Evolutionary conservation across 2,329 filamentous ascomycete species (phyloP).

Genomic region (Arthrinium puccinioides): DNA sequence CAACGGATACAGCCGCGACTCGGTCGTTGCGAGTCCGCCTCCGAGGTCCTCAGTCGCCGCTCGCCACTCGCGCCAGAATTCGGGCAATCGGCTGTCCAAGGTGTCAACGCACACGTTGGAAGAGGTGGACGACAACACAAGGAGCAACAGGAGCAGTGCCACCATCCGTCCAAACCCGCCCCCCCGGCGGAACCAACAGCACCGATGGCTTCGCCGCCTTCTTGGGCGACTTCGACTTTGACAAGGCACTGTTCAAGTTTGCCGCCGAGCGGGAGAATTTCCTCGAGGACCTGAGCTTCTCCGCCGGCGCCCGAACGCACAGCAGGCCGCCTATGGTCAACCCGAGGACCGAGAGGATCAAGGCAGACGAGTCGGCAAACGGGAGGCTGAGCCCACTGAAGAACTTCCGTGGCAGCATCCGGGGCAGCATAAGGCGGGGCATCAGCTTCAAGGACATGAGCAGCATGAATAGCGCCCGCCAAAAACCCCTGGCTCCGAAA

Average conservation of each 20-base stretch:
- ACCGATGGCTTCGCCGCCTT: conserved; percentile 26
- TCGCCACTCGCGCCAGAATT: conserved; percentile 55
- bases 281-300: conserved; percentile 84
- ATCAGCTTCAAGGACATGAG: conserved; percentile 94
- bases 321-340: conserved; percentile 66
- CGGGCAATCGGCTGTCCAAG: conserved; percentile 49
- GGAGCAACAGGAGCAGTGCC: conserved; percentile 59
- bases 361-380: conserved; percentile 57
- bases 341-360: conserved; percentile 74
- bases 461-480: conserved; percentile 84
- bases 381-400: conserved; percentile 49
- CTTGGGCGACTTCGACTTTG: conserved; percentile 77
- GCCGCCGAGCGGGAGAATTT: conserved; percentile 92
- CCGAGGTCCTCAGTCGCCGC: conserved; percentile 33
- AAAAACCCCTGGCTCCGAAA: conserved; percentile 70
- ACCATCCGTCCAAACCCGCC: conserved; percentile 47
- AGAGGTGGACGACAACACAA: conserved; percentile 49
- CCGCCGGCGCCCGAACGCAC: conserved; percentile 71
- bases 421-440: conserved; percentile 86
- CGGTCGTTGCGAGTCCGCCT: conserved; percentile 10
- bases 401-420: conserved; percentile 53
- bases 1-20: too few relatives aligned
- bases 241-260: conserved; percentile 88
- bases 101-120: conserved; percentile 44
- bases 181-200: conserved; percentile 14